Percentiles rank a stretch among this genome's conserved stretches.
Evolutionary conservation across 495 filamentous ascomycete genomes (phyloP).

Genomic region (Glutinoglossum americanum): DNA sequence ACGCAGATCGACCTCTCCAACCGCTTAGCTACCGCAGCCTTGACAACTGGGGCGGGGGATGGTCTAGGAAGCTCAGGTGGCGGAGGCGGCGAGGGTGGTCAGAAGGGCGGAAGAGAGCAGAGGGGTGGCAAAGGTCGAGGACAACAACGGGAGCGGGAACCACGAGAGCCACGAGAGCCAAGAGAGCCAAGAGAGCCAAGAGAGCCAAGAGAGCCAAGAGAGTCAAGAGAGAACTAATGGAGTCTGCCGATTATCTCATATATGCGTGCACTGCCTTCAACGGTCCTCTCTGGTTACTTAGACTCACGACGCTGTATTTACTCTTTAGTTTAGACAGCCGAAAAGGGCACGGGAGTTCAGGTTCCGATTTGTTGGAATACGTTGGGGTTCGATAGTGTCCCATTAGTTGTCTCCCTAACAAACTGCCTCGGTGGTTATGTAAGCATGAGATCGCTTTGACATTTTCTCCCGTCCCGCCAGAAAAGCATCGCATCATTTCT

Average conservation of each 20-base stretch:
- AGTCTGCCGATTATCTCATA: too few relatives aligned
- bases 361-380: too few relatives aligned
- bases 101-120: slow-evolving; percentile 1
- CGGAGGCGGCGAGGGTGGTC: slow-evolving; percentile 1
- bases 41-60: slow-evolving; percentile 26
- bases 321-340: neutral
- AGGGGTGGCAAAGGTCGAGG: neutral
- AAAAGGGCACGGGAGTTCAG: neutral
- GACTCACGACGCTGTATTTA: neutral
- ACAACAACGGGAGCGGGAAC: neutral
- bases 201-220: too few relatives aligned
- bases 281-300: neutral
- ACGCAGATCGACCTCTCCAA: slow-evolving; percentile 97
- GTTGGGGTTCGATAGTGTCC: too few relatives aligned
- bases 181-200: too few relatives aligned
- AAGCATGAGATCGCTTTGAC: neutral
- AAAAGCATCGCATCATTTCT: too few relatives aligned
- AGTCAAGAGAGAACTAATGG: neutral
- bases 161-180: neutral
- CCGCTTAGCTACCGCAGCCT: slow-evolving; percentile 64
- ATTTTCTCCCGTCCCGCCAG: too few relatives aligned
- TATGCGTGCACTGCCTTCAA: neutral
- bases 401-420: too few relatives aligned
- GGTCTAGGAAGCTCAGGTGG: slow-evolving; percentile 7
- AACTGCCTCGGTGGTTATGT: neutral